These are phyloP conservation scores for Agrocybe pediades DNA, from an alignment of 768 basidiomycete genomes.

Conservation along the genomic window DNA sequence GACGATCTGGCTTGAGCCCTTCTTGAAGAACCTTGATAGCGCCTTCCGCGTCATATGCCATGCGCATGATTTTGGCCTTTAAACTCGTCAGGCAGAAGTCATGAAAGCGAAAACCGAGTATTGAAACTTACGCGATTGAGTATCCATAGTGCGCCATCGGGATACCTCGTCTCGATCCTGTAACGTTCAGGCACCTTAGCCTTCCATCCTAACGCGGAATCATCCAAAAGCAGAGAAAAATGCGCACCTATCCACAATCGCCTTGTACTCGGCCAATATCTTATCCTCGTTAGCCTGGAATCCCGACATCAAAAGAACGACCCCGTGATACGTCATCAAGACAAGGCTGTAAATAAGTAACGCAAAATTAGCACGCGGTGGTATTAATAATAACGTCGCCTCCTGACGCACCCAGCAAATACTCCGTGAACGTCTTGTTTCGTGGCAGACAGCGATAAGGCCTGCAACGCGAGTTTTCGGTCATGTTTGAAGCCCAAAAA, in stretches of 20 bases:
- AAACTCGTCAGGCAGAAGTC: neutral
- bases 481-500: slow-evolving; percentile 79
- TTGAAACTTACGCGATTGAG: slow-evolving; percentile 56
- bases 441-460: slow-evolving; percentile 67
- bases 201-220: too few species aligned
- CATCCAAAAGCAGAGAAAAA: neutral
- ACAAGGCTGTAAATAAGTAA: slow-evolving; percentile 48
- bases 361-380: neutral
- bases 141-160: slow-evolving; percentile 72
- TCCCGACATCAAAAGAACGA: slow-evolving; percentile 68
- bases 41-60: slow-evolving; percentile 63
- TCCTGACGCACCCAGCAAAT: slow-evolving; percentile 75
- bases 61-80: slow-evolving; percentile 75
- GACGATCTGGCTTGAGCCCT: slow-evolving; percentile 55
- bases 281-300: slow-evolving; percentile 75
- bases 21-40: slow-evolving; percentile 65
- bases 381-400: neutral
- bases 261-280: slow-evolving; percentile 61
- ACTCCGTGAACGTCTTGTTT: slow-evolving; percentile 73
- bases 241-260: slow-evolving; percentile 65
- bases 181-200: neutral
- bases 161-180: slow-evolving; percentile 60
- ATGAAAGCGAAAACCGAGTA: too few species aligned
- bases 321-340: slow-evolving; percentile 79
- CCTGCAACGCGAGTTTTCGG: slow-evolving; percentile 64